Percentiles rank a stretch among this genome's conserved stretches.
Conservation (phyloP, 2,329 filamentous ascomycete genomes). For the Fusarium begoniae region DNA sequence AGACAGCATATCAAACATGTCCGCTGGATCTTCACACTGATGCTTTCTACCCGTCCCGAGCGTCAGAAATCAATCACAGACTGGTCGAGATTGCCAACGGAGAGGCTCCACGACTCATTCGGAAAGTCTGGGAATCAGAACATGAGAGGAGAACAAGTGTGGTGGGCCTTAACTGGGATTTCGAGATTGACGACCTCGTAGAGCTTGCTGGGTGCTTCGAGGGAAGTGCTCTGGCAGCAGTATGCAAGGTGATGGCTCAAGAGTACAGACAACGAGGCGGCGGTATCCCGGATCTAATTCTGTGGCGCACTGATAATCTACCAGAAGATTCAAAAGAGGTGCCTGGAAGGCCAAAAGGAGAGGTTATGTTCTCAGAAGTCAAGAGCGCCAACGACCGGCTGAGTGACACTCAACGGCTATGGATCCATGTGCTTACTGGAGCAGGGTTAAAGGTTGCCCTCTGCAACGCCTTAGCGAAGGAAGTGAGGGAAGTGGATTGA, state of each 20-base stretch:
- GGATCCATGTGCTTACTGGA: slow-evolving; percentile 91
- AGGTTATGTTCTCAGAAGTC: slow-evolving; percentile 82
- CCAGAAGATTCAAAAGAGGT: slow-evolving; percentile 42
- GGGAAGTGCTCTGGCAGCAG: slow-evolving; percentile 79
- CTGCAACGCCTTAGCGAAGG: slow-evolving; percentile 69
- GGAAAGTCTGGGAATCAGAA: slow-evolving; percentile 73
- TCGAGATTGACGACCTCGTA: slow-evolving; percentile 77
- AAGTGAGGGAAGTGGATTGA: slow-evolving; percentile 57
- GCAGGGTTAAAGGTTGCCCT: slow-evolving; percentile 89
- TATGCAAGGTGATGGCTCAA: slow-evolving; percentile 95
- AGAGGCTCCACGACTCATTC: slow-evolving; percentile 72
- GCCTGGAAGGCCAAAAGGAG: slow-evolving; percentile 54
- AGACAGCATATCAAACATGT: slow-evolving; percentile 93
- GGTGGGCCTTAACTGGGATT: slow-evolving; percentile 93
- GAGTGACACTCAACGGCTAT: slow-evolving; percentile 94
- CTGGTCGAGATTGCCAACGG: slow-evolving; percentile 90
- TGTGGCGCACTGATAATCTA: slow-evolving; percentile 70
- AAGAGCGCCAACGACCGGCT: slow-evolving; percentile 91
- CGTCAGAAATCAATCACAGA: slow-evolving; percentile 87
- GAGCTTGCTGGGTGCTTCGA: slow-evolving; percentile 83
- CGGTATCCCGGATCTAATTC: slow-evolving; percentile 90
- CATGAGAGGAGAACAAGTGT: slow-evolving; percentile 79
- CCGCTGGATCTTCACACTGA: slow-evolving; percentile 94
- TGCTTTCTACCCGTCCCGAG: slow-evolving; percentile 86
- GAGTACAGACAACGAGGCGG: slow-evolving; percentile 89